Conservation (phyloP, 1,284 basidiomycete species). For the Gastroboletus turbinatus region DNA sequence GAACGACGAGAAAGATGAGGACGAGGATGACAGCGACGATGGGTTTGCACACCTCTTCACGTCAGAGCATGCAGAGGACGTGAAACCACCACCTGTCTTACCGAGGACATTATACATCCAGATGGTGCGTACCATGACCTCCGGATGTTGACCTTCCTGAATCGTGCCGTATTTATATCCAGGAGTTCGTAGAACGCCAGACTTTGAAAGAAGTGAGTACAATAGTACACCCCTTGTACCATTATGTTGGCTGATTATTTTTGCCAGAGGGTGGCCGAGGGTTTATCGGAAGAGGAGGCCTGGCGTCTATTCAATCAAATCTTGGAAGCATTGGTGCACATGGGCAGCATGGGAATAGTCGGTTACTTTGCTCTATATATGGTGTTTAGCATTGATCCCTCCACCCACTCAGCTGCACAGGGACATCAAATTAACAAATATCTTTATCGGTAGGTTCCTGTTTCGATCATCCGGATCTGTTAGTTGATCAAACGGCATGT, state of each 20-base stretch:
- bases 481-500: neutral
- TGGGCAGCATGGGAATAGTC: conserved; percentile 84
- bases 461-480: neutral
- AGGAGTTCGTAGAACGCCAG: conserved; percentile 89
- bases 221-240: conserved; percentile 8
- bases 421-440: conserved; percentile 91
- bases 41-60: conserved; percentile 40
- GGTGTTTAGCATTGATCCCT: neutral
- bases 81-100: conserved; percentile 41
- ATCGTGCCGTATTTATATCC: neutral
- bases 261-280: conserved; percentile 72
- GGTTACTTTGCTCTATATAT: neutral
- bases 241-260: neutral
- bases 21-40: conserved; percentile 39
- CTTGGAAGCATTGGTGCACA: conserved; percentile 90
- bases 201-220: conserved; percentile 69
- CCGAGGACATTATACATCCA: conserved; percentile 83
- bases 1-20: conserved; percentile 43
- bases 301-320: conserved; percentile 93
- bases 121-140: conserved; percentile 56
- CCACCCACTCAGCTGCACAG: conserved; percentile 64
- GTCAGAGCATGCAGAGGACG: conserved; percentile 30
- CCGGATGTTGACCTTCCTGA: neutral
- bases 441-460: conserved; percentile 72
- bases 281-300: conserved; percentile 78